Percentiles rank a stretch among this genome's conserved stretches.
phyloP scores from a whole-genome alignment of 257 asterid species.

The Solanum piurae region DNA sequence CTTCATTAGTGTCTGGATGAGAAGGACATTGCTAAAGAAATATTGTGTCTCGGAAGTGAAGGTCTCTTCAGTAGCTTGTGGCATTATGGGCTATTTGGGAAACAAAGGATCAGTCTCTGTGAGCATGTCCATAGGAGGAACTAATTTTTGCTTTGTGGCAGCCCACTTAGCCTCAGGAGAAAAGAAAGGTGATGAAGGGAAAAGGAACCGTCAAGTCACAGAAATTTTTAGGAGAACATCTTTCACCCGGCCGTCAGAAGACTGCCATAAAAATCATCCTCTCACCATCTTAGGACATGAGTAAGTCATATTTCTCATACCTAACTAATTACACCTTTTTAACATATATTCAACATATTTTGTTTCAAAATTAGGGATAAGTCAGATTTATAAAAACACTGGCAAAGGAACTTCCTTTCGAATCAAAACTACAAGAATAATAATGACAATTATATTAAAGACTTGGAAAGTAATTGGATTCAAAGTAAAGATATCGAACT shows the following conservation, averaged over 20 bases:
- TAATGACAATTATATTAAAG: background rate
- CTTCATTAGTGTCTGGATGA: slow-evolving; percentile 85
- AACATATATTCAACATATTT: background rate
- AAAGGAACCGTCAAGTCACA: slow-evolving; percentile 71
- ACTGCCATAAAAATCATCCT: slow-evolving; percentile 34
- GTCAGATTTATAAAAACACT: background rate
- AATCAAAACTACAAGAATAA: background rate
- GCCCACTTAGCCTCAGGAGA: slow-evolving; percentile 97
- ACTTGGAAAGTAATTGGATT: background rate
- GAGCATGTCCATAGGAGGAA: slow-evolving; percentile 65
- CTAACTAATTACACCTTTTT: background rate
- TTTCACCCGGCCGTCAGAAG: slow-evolving; percentile 47
- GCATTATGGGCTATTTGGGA: slow-evolving; percentile 88
- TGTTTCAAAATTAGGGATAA: background rate
- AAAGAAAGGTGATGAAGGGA: slow-evolving; percentile 87
- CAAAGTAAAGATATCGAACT: background rate
- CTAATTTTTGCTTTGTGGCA: slow-evolving; percentile 80
- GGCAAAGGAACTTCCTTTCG: background rate
- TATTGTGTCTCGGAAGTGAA: slow-evolving; percentile 43
- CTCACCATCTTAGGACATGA: slow-evolving; percentile 80
- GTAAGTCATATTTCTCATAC: slow-evolving; percentile 40
- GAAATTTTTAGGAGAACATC: slow-evolving; percentile 71
- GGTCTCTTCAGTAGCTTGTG: slow-evolving; percentile 84
- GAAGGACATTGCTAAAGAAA: slow-evolving; percentile 42
- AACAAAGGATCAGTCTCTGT: slow-evolving; percentile 85